Percentiles rank a stretch among this genome's conserved stretches.
These are phyloP conservation scores for Colletotrichum tropicale DNA, from an alignment of 2,329 filamentous ascomycete species.

Conservation along the genomic window DNA sequence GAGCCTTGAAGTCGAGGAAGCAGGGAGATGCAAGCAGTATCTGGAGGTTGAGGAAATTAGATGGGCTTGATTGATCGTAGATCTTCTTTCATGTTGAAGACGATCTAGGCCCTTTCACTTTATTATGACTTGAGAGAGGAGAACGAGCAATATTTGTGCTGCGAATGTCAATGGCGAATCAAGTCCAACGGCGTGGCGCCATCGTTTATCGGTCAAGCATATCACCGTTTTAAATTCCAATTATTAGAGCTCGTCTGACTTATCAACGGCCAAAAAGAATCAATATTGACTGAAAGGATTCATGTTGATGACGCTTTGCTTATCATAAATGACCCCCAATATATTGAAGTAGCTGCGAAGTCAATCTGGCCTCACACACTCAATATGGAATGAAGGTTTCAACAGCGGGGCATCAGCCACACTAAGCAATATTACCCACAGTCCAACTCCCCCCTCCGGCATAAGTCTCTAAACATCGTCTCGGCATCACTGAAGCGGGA, in stretches of 20 bases:
- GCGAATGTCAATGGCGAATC: not conserved
- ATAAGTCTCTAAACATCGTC: too few relatives aligned
- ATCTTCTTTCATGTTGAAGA: not conserved
- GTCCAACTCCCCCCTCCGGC: fast-evolving
- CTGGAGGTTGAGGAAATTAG: not conserved
- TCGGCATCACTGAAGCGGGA: too few relatives aligned
- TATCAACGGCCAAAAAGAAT: not conserved
- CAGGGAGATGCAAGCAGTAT: not conserved
- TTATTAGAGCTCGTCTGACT: not conserved
- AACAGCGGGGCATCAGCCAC: too few relatives aligned
- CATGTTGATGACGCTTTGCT: too few relatives aligned
- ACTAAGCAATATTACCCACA: fast-evolving
- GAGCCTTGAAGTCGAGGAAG: not conserved
- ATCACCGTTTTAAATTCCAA: fast-evolving
- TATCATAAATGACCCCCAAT: too few relatives aligned
- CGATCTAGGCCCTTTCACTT: fast-evolving
- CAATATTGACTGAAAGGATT: too few relatives aligned
- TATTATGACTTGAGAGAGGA: not conserved
- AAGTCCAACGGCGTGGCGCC: not conserved
- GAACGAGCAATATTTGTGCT: not conserved
- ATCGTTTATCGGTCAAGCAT: not conserved
- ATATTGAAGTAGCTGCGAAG: too few relatives aligned
- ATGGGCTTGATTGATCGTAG: not conserved
- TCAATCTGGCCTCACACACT: fast-evolving
- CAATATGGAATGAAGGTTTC: too few relatives aligned